phyloP scores from a whole-genome alignment of 345 rosid species.

The Mangifera indica region DNA sequence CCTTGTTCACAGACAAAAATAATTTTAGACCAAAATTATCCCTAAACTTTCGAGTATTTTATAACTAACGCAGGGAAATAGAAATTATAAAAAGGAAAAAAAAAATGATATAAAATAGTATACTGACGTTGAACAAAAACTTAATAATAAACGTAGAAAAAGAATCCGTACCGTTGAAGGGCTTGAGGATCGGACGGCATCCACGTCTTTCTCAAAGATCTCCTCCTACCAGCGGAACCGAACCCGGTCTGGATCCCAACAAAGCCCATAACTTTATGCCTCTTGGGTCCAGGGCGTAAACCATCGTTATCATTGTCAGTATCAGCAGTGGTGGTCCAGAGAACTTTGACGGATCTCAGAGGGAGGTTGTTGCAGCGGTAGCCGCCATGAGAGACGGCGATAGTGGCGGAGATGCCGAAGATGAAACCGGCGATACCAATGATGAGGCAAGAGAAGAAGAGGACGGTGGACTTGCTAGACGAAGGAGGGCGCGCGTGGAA shows the following conservation, averaged over 20 bases:
- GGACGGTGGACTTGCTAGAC: constrained; percentile 48
- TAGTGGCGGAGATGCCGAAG: constrained; percentile 48
- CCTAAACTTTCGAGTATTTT: no score
- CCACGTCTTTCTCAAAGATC: constrained; percentile 81
- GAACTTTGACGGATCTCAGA: constrained; percentile 58
- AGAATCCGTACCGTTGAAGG: constrained; percentile 58
- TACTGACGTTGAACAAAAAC: not conserved
- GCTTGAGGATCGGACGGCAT: constrained; percentile 82
- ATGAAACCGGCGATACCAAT: constrained; percentile 69
- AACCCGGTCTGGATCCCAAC: constrained; percentile 93
- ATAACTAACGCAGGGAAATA: not conserved
- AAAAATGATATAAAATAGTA: not conserved
- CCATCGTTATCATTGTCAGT: constrained; percentile 11
- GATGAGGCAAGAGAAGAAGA: constrained; percentile 47
- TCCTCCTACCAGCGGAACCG: constrained; percentile 61
- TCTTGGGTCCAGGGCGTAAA: constrained; percentile 23
- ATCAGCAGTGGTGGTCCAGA: constrained; percentile 47
- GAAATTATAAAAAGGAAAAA: not conserved
- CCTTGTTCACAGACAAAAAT: no score
- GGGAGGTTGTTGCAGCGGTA: constrained; percentile 22
- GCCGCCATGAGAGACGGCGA: constrained; percentile 24
- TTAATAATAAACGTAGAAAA: not conserved
- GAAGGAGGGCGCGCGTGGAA: constrained; percentile 48
- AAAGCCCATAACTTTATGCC: constrained; percentile 82
- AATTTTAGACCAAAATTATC: no score